phyloP scores from a whole-genome alignment of 495 filamentous ascomycete species.

The Geoglossum glabrum region DNA sequence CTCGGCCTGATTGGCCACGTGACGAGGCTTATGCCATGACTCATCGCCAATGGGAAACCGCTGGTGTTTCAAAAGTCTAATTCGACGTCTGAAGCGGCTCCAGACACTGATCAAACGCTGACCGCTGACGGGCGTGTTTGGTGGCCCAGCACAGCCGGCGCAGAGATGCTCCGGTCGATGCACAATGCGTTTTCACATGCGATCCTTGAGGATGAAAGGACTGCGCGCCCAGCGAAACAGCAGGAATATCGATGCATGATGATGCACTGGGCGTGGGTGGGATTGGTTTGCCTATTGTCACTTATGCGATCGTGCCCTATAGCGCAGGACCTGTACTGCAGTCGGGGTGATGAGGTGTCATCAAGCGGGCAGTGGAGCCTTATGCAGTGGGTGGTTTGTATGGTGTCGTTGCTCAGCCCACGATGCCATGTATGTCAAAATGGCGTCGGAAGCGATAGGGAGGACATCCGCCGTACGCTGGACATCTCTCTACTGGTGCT shows the following conservation, averaged over 20 bases:
- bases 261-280: not conserved
- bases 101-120: not conserved
- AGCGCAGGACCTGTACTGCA: not conserved
- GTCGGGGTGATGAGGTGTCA: constrained; percentile 1
- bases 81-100: not conserved
- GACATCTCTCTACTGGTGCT: not conserved
- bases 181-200: constrained; percentile 1
- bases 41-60: not conserved
- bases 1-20: not conserved
- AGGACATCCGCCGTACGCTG: not conserved
- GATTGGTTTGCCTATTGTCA: not conserved
- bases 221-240: not conserved
- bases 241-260: not conserved
- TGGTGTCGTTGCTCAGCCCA: not conserved
- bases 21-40: not conserved
- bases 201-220: not conserved
- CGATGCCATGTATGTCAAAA: not conserved
- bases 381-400: not conserved
- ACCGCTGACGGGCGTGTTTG: not conserved
- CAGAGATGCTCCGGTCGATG: not conserved
- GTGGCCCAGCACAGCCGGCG: not conserved
- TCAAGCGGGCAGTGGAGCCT: not conserved
- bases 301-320: not conserved
- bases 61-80: not conserved
- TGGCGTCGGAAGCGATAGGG: not conserved